These are phyloP conservation scores for Discostella stelligeroides DNA, from an alignment of 108 stramenopile species.

Conservation along the genomic window DNA sequence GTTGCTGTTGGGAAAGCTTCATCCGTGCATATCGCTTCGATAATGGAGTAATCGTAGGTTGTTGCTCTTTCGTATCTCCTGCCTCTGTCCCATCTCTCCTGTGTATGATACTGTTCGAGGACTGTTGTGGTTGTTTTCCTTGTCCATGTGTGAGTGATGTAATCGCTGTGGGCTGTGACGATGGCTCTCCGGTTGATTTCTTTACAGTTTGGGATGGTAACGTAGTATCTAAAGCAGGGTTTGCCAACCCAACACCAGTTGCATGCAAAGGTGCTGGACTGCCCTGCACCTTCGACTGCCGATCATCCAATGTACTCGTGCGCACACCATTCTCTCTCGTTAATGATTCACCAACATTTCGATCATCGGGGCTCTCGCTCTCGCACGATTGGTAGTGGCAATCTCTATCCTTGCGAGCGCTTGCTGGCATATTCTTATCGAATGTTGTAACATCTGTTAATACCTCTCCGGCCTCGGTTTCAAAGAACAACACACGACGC, in stretches of 20 bases:
- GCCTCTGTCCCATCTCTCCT: slow-evolving; percentile 19
- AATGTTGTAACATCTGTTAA: slow-evolving; percentile 21
- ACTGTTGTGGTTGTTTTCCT: no score
- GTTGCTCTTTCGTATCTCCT: slow-evolving; percentile 19
- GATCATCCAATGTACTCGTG: no score
- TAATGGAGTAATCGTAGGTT: slow-evolving; percentile 30
- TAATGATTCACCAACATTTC: not conserved
- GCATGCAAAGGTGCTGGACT: no score
- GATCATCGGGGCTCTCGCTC: not conserved
- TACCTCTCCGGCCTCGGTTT: slow-evolving; percentile 20
- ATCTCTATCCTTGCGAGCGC: slow-evolving; percentile 17
- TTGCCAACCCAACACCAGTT: no score
- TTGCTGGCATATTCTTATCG: slow-evolving; percentile 27
- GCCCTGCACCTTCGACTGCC: no score
- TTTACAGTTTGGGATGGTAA: no score
- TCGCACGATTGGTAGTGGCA: not conserved
- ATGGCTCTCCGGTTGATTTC: no score
- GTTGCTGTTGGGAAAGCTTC: slow-evolving; percentile 19
- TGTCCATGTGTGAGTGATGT: no score
- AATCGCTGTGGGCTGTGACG: no score
- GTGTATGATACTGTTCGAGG: no score
- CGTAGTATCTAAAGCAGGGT: no score
- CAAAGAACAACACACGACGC: slow-evolving; percentile 27
- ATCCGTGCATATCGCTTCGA: slow-evolving; percentile 31
- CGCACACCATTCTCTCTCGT: not conserved